phyloP scores from a whole-genome alignment of 1,139 yeast genomes.

The Magnusiomyces paraingens region DNA sequence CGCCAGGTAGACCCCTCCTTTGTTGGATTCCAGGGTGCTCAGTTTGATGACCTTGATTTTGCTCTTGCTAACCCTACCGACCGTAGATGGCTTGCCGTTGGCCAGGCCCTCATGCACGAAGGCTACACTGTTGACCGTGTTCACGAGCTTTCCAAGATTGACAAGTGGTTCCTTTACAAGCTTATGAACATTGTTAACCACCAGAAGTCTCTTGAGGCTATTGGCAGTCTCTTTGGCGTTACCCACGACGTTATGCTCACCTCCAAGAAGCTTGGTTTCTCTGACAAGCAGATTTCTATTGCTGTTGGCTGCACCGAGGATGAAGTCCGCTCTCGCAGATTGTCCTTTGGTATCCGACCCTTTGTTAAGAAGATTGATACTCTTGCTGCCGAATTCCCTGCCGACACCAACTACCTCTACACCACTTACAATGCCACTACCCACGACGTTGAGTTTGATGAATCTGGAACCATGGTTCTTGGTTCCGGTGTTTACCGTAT shows the following conservation, averaged over 20 bases:
- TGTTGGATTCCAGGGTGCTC: slow-evolving; percentile 87
- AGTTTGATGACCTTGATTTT: slow-evolving; percentile 71
- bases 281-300: slow-evolving; percentile 93
- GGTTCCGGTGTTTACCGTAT: slow-evolving; percentile 95
- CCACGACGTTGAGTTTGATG: slow-evolving; percentile 78
- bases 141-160: slow-evolving; percentile 88
- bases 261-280: slow-evolving; percentile 95
- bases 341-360: slow-evolving; percentile 82
- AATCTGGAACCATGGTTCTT: slow-evolving; percentile 81
- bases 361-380: slow-evolving; percentile 97
- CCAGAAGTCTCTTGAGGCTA: slow-evolving; percentile 71
- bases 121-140: slow-evolving; percentile 88
- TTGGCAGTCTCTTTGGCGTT: slow-evolving; percentile 51
- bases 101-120: slow-evolving; percentile 89
- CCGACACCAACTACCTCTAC: slow-evolving; percentile 89
- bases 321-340: slow-evolving; percentile 85
- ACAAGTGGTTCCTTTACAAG: slow-evolving; percentile 94
- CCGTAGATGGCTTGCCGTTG: slow-evolving; percentile 97
- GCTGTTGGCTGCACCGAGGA: slow-evolving; percentile 87
- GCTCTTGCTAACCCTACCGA: slow-evolving; percentile 88
- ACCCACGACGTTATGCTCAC: slow-evolving; percentile 64
- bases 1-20: slow-evolving; percentile 92
- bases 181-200: slow-evolving; percentile 81
- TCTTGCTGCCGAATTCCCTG: slow-evolving; percentile 99
- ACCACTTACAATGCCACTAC: slow-evolving; percentile 92